A percentile compares a stretch with the other conserved stretches of the same genome.
phyloP scores from a whole-genome alignment of 2,329 filamentous ascomycete species.

The Septoria linicola region DNA sequence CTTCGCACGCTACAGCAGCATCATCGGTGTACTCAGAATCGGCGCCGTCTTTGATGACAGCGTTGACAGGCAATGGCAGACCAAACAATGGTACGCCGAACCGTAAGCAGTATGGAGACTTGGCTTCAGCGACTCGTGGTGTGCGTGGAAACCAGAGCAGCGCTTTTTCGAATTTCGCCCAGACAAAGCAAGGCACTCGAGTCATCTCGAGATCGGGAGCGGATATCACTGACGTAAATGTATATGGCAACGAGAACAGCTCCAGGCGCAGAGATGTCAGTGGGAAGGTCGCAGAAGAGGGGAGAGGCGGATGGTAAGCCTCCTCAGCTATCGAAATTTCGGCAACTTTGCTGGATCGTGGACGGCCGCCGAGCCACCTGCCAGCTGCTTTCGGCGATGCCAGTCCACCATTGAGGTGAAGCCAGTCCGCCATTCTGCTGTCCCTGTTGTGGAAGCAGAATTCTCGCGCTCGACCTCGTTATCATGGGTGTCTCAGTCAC shows the following conservation, averaged over 20 bases:
- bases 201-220: slow-evolving; percentile 50
- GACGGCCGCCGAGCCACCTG: not conserved
- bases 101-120: slow-evolving; percentile 49
- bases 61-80: slow-evolving; percentile 10
- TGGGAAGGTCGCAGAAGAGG: slow-evolving; percentile 72
- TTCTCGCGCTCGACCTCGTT: slow-evolving; percentile 5
- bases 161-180: slow-evolving; percentile 21
- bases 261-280: slow-evolving; percentile 62
- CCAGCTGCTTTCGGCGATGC: slow-evolving; percentile 14
- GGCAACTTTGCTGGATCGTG: slow-evolving; percentile 7
- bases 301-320: slow-evolving; percentile 45
- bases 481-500: not conserved
- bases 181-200: slow-evolving; percentile 32
- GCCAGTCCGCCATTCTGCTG: slow-evolving; percentile 15
- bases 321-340: slow-evolving; percentile 1
- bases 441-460: slow-evolving; percentile 6
- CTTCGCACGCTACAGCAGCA: slow-evolving; percentile 29
- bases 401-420: slow-evolving; percentile 16
- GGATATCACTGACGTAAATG: slow-evolving; percentile 44
- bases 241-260: slow-evolving; percentile 32
- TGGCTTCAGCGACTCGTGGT: slow-evolving; percentile 44
- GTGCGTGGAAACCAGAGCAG: slow-evolving; percentile 32
- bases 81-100: slow-evolving; percentile 39
- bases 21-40: slow-evolving; percentile 40
- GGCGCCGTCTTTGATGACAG: slow-evolving; percentile 29